Evolutionary conservation across 257 asterid species (phyloP), one percentile per base, ranked within the genome.

Genomic region (Handroanthus guayacan): DNA sequence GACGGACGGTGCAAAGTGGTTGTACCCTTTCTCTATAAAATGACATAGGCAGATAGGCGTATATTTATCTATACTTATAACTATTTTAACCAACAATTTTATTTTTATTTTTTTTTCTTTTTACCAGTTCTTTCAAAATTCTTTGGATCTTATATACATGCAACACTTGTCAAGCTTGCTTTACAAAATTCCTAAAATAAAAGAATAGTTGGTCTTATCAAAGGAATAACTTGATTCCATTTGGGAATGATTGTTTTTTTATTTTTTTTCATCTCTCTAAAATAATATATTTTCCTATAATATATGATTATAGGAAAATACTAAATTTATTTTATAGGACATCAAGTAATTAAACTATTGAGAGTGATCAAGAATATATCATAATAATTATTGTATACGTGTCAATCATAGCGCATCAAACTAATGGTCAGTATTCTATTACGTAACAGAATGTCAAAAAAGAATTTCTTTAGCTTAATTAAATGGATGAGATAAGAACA

Each of bases 121-220:
- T 67, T 7, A 3, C 17, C 41, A n/a, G 13, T 58, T 44, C 71
- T 25, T 25, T 25, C 31, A 25, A 0, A 25, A 25, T 18, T 36
- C 16, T 34, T 68, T 62, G 65, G 34, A 45, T 43, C 58, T 36
- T n/a, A n/a, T 50, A 45, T n/a, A n/a, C 50, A 45, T 36, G 75
- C 44, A 69, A 62, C 85, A 81, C 83, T 6, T 77, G 82, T 71
- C 74, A 25, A 25, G 0, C 67, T 14, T 63, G 37, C 80, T 63
- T 74, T 78, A 36, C 38, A 11, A 1, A 47, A 47, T 47, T 47
- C 10, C 52, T 47, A 47, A 0, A 5, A 5, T 8, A 41, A 41
- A 41, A 41, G 45, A 41, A 41, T 41, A 5, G 45, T 5, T 25
- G 31, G 31, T 25, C 31, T 25, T 25, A 25, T 25, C 0, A 25